These are phyloP conservation scores for Cryptococcus sp. DNA, from an alignment of 1,284 basidiomycete genomes.

Conservation along the genomic window DNA sequence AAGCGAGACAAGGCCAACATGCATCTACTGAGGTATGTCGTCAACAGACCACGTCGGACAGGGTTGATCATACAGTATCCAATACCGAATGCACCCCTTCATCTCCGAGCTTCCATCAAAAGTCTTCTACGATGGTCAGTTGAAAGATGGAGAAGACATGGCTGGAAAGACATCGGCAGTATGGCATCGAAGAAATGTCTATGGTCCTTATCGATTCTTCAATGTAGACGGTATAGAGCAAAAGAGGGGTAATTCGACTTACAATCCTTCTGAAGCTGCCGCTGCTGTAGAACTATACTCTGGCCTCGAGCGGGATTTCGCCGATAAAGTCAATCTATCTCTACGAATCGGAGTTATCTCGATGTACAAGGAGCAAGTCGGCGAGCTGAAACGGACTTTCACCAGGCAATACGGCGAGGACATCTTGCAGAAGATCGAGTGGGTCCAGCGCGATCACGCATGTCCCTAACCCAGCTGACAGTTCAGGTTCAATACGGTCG, in stretches of 20 bases:
- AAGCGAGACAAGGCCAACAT: constrained; percentile 71
- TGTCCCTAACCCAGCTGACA: neutral
- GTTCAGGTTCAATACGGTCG: constrained; percentile 83
- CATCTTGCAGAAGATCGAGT: constrained; percentile 69
- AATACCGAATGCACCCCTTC: constrained; percentile 99
- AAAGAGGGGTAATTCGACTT: constrained; percentile 63
- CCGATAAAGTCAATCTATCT: constrained; percentile 59
- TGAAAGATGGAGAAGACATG: constrained; percentile 89
- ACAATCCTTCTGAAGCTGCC: constrained; percentile 72
- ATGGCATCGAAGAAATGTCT: constrained; percentile 78
- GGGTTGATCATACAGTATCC: constrained; percentile 56
- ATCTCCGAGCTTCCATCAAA: constrained; percentile 87
- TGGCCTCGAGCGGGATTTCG: constrained; percentile 65
- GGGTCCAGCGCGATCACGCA: constrained; percentile 12
- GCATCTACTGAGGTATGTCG: constrained; percentile 75
- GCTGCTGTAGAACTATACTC: constrained; percentile 76
- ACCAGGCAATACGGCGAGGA: constrained; percentile 66
- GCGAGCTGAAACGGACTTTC: constrained; percentile 71
- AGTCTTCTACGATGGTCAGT: constrained; percentile 77
- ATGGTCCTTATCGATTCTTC: constrained; percentile 87
- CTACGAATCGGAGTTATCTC: constrained; percentile 84
- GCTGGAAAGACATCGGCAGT: constrained; percentile 70
- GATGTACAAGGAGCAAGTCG: constrained; percentile 91
- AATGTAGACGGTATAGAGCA: constrained; percentile 58
- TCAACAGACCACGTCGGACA: neutral